Percentiles rank a stretch among this genome's conserved stretches.
phyloP scores from a whole-genome alignment of 202 grass and related monocot genomes.

The Schoenoplectus tabernaemontani region DNA sequence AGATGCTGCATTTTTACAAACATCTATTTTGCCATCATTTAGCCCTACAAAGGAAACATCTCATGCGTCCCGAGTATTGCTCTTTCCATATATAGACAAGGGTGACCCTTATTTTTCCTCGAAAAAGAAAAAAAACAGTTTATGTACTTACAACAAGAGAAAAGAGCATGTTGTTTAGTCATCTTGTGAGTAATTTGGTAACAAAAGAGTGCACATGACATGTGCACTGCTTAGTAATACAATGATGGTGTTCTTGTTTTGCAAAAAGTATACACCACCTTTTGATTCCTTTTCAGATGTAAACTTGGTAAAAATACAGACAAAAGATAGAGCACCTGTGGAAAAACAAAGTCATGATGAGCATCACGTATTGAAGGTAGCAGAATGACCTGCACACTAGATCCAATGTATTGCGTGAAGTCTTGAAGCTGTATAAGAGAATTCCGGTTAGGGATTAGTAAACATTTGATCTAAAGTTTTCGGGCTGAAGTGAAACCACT shows the following conservation, averaged over 20 bases:
- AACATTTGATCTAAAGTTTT: constrained; percentile 8
- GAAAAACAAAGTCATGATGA: constrained; percentile 89
- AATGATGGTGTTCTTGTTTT: not conserved
- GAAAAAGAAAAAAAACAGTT: no score
- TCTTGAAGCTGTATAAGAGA: constrained; percentile 64
- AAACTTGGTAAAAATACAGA: not conserved
- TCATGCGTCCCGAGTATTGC: not conserved
- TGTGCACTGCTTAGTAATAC: not conserved
- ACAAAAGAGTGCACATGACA: not conserved
- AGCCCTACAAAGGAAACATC: not conserved
- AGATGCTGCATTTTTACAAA: not conserved
- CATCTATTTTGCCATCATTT: not conserved
- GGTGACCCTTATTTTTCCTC: no score
- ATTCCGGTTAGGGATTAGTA: constrained; percentile 14
- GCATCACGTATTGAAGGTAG: constrained; percentile 85
- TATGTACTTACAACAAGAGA: not conserved
- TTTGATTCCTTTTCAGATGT: not conserved
- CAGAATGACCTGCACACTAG: constrained; percentile 54
- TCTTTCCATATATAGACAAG: not conserved
- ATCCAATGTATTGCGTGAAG: constrained; percentile 62
- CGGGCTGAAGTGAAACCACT: not conserved
- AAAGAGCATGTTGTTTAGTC: not conserved
- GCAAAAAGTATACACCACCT: not conserved
- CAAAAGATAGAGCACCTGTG: constrained; percentile 52
- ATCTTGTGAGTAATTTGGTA: not conserved